Evolutionary conservation across 306 rosid genomes (phyloP), one percentile per base, ranked within the genome.

Genomic region (Glycine latifolia): DNA sequence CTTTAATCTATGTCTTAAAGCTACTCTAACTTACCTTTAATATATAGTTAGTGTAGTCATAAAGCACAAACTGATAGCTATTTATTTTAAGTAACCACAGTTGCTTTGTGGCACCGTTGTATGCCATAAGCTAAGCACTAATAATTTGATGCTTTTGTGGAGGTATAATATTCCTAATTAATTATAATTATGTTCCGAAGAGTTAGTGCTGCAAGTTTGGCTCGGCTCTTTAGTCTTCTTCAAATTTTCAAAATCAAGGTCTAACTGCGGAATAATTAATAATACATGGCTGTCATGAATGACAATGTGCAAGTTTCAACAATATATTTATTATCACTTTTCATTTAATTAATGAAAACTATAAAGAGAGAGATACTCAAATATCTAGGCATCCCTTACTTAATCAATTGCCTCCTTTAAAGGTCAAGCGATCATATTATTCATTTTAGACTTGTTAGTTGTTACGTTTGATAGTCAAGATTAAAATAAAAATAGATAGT

Each of bases 101-200:
- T 82, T 71, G 78, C 75, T 81, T 47, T 77, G 73, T 73, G 70
- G 67, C 83, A 83, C 69, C 39, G 59, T 82, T 82, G 83, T 67
- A 4, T 63, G 72, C 67, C 88, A 87, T 81, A 86, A 87, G 81
- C 79, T 60, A 20, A 77, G 82, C 79, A 87, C 82, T 84, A 85
- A 83, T 86, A 73, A 84, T 75, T 87, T 61, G 81, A 81, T 86
- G 86, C 80, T 81, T 26, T 77, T 46, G 85, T 80, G 86, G 87
- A 72, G 31, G 71, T 75, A 79, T 73, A 70, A 79, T 73, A 70
- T 67, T 59, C 85, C 80, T 60, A 72, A 44, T 84, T 74, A 58
- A 67, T 60, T 74, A 71, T 86, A 79, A 86, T 83, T 86, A 79
- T 86, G 84, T 79, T 86, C 75, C 73, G 16, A 63, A 75, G 86